Percentiles rank a stretch among this genome's conserved stretches.
phyloP scores from a whole-genome alignment of 805 yeast genomes.

The Nakazawaea holstii region DNA sequence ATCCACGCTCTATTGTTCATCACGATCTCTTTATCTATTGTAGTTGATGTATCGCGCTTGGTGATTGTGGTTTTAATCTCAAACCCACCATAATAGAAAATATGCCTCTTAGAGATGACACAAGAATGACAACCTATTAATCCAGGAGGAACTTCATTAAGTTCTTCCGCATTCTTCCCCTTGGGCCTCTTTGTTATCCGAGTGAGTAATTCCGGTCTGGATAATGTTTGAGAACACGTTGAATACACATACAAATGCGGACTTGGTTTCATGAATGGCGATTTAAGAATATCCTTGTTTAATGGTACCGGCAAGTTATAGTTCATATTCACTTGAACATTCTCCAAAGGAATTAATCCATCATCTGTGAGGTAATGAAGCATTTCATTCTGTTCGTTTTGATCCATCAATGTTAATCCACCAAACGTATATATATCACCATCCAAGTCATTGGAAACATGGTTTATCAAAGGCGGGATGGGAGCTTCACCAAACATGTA shows the following conservation, averaged over 20 bases:
- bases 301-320: conserved; percentile 43
- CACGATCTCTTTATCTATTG: conserved; percentile 32
- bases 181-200: conserved; percentile 14
- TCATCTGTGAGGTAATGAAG: conserved; percentile 23
- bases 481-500: conserved; percentile 31
- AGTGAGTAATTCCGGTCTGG: conserved; percentile 21
- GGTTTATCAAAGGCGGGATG: conserved; percentile 39
- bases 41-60: conserved; percentile 15
- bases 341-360: conserved; percentile 26
- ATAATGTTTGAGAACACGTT: conserved; percentile 32
- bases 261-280: conserved; percentile 37
- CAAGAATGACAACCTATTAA: conserved; percentile 43
- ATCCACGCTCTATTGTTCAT: conserved; percentile 53
- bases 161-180: conserved; percentile 4
- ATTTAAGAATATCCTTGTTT: conserved; percentile 31
- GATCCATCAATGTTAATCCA: conserved; percentile 29
- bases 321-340: conserved; percentile 23
- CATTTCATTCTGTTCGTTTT: conserved; percentile 19
- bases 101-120: conserved; percentile 48
- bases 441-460: conserved; percentile 33
- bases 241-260: conserved; percentile 30
- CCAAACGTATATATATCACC: conserved; percentile 38
- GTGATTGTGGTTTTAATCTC: conserved; percentile 32
- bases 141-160: conserved; percentile 47
- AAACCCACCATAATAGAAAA: conserved; percentile 69